Percentiles rank a stretch among this genome's conserved stretches.
Evolutionary conservation across 78 protist species (phyloP).

Genomic region (Planoprotostelium fungivorum): DNA sequence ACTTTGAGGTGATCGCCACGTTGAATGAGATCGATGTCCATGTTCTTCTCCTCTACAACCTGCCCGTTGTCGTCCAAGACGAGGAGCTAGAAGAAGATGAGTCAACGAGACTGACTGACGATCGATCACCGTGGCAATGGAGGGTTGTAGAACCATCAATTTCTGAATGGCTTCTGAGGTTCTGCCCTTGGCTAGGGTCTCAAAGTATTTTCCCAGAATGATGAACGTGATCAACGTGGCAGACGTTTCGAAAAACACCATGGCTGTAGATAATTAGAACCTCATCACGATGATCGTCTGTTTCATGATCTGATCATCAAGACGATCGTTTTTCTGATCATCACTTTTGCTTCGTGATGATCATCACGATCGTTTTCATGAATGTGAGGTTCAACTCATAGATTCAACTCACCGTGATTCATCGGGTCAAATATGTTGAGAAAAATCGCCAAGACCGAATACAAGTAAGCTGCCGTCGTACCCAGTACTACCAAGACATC

Average conservation of each 20-base stretch:
- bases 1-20: slow-evolving; percentile 82
- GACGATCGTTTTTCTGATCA: not conserved
- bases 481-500: slow-evolving; percentile 87
- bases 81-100: slow-evolving; percentile 3
- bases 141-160: slow-evolving; percentile 60
- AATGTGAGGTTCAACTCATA: not conserved
- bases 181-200: slow-evolving; percentile 81
- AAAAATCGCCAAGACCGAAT: slow-evolving; percentile 63
- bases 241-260: slow-evolving; percentile 54
- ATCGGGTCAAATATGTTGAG: not conserved
- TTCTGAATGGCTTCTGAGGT: slow-evolving; percentile 74
- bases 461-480: slow-evolving; percentile 75
- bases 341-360: not conserved
- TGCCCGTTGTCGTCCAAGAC: slow-evolving; percentile 15
- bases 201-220: slow-evolving; percentile 83
- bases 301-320: not conserved
- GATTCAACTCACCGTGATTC: not conserved
- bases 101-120: not conserved
- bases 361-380: not conserved
- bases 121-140: slow-evolving; percentile 19
- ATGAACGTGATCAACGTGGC: slow-evolving; percentile 82
- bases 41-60: slow-evolving; percentile 29
- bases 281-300: not conserved
- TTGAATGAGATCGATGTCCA: slow-evolving; percentile 48
- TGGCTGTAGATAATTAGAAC: not conserved